Percentiles rank a stretch among this genome's conserved stretches.
Evolutionary conservation across 805 yeast species (phyloP).

Genomic region (Candida montana): DNA sequence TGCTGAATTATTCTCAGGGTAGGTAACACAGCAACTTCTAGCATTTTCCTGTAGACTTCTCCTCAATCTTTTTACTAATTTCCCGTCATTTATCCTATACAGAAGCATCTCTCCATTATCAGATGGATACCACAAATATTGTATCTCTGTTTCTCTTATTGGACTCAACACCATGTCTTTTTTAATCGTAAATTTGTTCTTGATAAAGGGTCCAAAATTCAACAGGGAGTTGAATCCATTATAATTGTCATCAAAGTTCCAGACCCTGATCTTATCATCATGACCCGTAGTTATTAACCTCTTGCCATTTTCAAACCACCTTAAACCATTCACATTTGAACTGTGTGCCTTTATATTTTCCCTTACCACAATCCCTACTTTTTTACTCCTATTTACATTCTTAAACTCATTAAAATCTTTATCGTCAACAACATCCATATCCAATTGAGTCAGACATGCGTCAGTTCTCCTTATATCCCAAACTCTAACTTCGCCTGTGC

Average conservation of each 20-base stretch:
- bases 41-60: constrained; percentile 39
- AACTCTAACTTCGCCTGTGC: constrained; percentile 70
- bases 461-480: constrained; percentile 81
- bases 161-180: constrained; percentile 31
- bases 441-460: constrained; percentile 59
- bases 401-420: constrained; percentile 14
- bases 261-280: constrained; percentile 74
- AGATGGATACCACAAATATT: constrained; percentile 63
- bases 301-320: constrained; percentile 67
- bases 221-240: constrained; percentile 52
- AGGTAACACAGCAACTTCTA: constrained; percentile 44
- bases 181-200: constrained; percentile 45
- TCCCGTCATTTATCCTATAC: constrained; percentile 56
- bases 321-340: constrained; percentile 71
- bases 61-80: constrained; percentile 51
- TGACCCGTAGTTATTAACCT: constrained; percentile 62
- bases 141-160: constrained; percentile 46
- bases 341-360: constrained; percentile 57
- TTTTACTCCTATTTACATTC: constrained; percentile 17
- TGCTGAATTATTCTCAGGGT: constrained; percentile 39
- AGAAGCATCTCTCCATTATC: constrained; percentile 69
- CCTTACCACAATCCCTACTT: constrained; percentile 16
- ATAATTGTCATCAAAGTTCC: constrained; percentile 58
- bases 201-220: constrained; percentile 73
- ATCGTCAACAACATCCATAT: constrained; percentile 42